These are phyloP conservation scores for Teratosphaeria gauchensis DNA, from an alignment of 2,329 filamentous ascomycete species.

Conservation along the genomic window DNA sequence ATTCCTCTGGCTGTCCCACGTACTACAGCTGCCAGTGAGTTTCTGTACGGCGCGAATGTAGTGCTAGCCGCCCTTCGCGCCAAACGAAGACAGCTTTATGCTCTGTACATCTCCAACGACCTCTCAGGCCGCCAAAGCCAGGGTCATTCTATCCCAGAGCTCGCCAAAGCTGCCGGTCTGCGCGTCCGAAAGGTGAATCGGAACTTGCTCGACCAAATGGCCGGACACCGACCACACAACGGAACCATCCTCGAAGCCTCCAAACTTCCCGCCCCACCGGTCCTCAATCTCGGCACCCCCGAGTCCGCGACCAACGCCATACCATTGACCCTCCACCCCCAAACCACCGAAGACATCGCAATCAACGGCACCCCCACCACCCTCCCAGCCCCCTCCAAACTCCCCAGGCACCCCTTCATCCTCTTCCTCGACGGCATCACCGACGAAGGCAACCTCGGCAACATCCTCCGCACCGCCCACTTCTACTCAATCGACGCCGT, in stretches of 20 bases:
- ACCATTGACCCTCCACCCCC: slow-evolving; percentile 50
- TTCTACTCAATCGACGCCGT: slow-evolving; percentile 87
- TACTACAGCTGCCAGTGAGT: slow-evolving; percentile 81
- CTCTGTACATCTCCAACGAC: slow-evolving; percentile 55
- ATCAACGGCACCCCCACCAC: slow-evolving; percentile 58
- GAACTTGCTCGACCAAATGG: slow-evolving; percentile 63
- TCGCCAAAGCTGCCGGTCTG: slow-evolving; percentile 35
- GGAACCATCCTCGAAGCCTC: slow-evolving; percentile 82
- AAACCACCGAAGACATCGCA: slow-evolving; percentile 57
- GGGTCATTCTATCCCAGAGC: neutral
- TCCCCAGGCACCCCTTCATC: slow-evolving; percentile 56
- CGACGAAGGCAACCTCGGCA: slow-evolving; percentile 84
- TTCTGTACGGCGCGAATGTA: slow-evolving; percentile 75
- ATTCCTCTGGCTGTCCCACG: slow-evolving; percentile 48
- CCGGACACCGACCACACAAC: slow-evolving; percentile 75
- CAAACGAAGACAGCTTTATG: slow-evolving; percentile 65
- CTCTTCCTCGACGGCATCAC: slow-evolving; percentile 62
- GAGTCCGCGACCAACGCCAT: slow-evolving; percentile 39
- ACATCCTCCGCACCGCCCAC: slow-evolving; percentile 76
- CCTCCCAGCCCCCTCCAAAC: slow-evolving; percentile 45
- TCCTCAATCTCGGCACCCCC: slow-evolving; percentile 22
- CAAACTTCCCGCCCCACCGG: slow-evolving; percentile 54
- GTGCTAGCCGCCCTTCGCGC: slow-evolving; percentile 70
- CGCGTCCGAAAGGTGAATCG: slow-evolving; percentile 41
- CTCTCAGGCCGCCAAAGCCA: neutral